Evolutionary conservation across 768 basidiomycete species (phyloP).

Genomic region (Tricholoma terreum): DNA sequence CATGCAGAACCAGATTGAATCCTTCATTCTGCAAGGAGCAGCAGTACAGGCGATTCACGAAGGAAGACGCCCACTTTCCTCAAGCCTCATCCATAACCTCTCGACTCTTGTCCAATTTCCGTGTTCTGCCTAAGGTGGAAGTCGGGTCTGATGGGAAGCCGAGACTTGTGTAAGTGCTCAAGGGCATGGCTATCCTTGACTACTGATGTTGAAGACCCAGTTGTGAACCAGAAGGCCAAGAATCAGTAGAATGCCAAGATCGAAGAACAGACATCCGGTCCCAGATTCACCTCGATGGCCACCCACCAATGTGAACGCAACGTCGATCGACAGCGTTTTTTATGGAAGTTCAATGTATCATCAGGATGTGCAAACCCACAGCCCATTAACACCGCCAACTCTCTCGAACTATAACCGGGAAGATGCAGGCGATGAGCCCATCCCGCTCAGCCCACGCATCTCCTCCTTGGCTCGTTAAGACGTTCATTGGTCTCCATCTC

Average conservation of each 20-base stretch:
- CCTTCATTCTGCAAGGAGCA: conserved; percentile 38
- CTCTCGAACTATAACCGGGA: no score
- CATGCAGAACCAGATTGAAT: conserved; percentile 31
- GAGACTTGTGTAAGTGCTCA: conserved; percentile 65
- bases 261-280: conserved; percentile 44
- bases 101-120: conserved; percentile 79
- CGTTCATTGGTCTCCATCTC: no score
- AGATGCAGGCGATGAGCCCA: conserved; percentile 24
- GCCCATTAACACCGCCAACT: no score
- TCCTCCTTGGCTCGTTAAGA: conserved; percentile 22
- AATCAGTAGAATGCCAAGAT: conserved; percentile 44
- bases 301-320: no score
- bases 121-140: conserved; percentile 79
- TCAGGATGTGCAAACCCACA: no score
- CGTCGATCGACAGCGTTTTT: no score
- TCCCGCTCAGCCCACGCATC: conserved; percentile 21
- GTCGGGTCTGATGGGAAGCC: conserved; percentile 66
- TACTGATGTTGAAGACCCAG: not conserved
- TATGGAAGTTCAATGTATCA: no score
- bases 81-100: conserved; percentile 41
- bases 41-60: conserved; percentile 39
- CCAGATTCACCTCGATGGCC: no score
- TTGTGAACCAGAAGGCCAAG: no score
- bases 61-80: conserved; percentile 38
- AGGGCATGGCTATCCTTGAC: conserved; percentile 13